These are phyloP conservation scores for Neofusicoccum parvum DNA, from an alignment of 2,329 filamentous ascomycete species.

Conservation along the genomic window DNA sequence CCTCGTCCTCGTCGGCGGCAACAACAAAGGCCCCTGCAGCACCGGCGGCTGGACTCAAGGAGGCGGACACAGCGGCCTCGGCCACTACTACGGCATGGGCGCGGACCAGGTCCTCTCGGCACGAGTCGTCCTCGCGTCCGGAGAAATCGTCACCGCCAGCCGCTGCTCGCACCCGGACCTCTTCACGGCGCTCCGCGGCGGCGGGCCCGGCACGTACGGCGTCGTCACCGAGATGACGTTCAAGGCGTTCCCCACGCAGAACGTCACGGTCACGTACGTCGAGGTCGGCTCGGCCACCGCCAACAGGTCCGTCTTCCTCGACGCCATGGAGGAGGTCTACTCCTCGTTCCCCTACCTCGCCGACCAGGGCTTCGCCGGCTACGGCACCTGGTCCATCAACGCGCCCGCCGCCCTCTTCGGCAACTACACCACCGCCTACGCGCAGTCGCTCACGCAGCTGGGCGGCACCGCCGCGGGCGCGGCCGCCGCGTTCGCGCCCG, in stretches of 20 bases:
- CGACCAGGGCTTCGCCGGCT: constrained; percentile 34
- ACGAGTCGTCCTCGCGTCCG: constrained; percentile 35
- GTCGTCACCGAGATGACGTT: constrained; percentile 36
- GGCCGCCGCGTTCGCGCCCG: constrained; percentile 26
- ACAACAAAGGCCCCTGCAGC: constrained; percentile 26
- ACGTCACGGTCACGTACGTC: neutral
- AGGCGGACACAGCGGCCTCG: constrained; percentile 30
- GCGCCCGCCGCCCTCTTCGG: constrained; percentile 28
- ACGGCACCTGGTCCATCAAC: constrained; percentile 31
- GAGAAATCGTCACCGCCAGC: constrained; percentile 31
- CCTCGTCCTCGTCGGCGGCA: constrained; percentile 30
- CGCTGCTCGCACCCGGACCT: constrained; percentile 34
- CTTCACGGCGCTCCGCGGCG: constrained; percentile 39
- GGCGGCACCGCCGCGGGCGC: constrained; percentile 26
- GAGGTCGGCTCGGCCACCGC: constrained; percentile 27
- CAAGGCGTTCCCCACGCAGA: constrained; percentile 10
- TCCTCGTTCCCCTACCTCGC: constrained; percentile 30
- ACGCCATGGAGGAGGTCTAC: constrained; percentile 30
- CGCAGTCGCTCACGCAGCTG: constrained; percentile 31
- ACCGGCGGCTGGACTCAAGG: constrained; percentile 37
- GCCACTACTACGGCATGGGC: constrained; percentile 28
- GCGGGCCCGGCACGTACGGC: constrained; percentile 36
- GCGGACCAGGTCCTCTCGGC: constrained; percentile 36
- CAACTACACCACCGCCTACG: constrained; percentile 31
- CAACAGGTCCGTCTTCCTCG: constrained; percentile 26